Evolutionary conservation across 2,329 filamentous ascomycete genomes (phyloP).

Genomic region (Trichoderma afroharzianum): DNA sequence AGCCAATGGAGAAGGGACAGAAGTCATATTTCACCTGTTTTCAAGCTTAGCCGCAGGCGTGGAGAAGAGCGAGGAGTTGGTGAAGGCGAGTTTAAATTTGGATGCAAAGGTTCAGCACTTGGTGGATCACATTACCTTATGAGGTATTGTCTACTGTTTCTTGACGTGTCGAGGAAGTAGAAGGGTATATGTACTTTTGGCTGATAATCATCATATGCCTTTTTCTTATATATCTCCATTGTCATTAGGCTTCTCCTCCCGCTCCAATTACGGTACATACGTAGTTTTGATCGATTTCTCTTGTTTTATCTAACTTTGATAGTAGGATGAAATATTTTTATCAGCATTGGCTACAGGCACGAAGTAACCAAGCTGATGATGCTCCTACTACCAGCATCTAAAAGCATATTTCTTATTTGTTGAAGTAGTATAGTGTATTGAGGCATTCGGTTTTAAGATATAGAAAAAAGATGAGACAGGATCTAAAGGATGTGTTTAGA

Average conservation of each 20-base stretch:
- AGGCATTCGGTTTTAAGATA: background rate
- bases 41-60: background rate
- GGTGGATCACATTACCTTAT: background rate
- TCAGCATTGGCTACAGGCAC: background rate
- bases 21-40: background rate
- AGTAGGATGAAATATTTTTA: too few species aligned
- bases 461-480: background rate
- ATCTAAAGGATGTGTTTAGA: background rate
- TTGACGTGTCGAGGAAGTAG: background rate
- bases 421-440: background rate
- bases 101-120: background rate
- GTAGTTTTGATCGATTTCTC: too few species aligned
- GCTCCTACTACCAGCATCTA: too few species aligned
- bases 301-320: too few species aligned
- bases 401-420: background rate
- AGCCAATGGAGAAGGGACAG: background rate
- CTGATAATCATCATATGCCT: background rate
- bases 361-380: background rate
- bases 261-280: too few species aligned
- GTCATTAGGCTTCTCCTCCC: background rate
- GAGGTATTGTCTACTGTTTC: background rate
- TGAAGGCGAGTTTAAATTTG: background rate
- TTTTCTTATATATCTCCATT: background rate
- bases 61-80: background rate
- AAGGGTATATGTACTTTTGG: background rate